These are phyloP conservation scores for Peniophora sp. DNA, from an alignment of 1,284 basidiomycete species.

Conservation along the genomic window DNA sequence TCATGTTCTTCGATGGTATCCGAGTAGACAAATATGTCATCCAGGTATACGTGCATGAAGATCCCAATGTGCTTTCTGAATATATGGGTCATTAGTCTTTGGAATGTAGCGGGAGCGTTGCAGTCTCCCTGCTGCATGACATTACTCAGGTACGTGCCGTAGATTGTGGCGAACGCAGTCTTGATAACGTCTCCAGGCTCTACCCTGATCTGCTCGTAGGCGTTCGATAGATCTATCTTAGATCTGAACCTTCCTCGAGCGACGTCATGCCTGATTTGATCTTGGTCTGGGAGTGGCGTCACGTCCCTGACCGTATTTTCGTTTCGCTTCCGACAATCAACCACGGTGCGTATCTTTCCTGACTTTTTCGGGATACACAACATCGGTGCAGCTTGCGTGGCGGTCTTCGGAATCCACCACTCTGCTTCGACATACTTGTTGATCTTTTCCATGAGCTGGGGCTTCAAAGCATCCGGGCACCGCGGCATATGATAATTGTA, in stretches of 20 bases:
- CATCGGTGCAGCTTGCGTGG: conserved; percentile 17
- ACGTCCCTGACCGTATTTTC: conserved; percentile 5
- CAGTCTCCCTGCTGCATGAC: conserved; percentile 27
- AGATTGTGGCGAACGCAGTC: neutral
- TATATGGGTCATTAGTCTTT: conserved; percentile 24
- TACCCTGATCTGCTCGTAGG: neutral
- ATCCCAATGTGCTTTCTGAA: conserved; percentile 20
- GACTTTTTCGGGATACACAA: conserved; percentile 20
- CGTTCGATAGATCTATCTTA: neutral
- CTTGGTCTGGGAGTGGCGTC: neutral
- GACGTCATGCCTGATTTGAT: neutral
- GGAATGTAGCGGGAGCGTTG: conserved; percentile 24
- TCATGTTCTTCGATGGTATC: conserved; percentile 19
- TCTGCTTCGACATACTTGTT: conserved; percentile 18
- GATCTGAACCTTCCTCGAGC: neutral
- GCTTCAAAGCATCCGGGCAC: conserved; percentile 18
- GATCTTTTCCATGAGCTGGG: conserved; percentile 20
- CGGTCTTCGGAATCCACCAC: conserved; percentile 21
- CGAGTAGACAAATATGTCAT: conserved; percentile 27
- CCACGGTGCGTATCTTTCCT: conserved; percentile 13
- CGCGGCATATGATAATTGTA: conserved; percentile 18
- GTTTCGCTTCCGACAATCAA: conserved; percentile 16
- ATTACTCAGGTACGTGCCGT: conserved; percentile 16
- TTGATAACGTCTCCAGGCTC: neutral
- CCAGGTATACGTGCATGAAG: conserved; percentile 23